Evolutionary conservation across 345 rosid genomes (phyloP), one percentile per base, ranked within the genome.

Genomic region (Syzygium jambos): DNA sequence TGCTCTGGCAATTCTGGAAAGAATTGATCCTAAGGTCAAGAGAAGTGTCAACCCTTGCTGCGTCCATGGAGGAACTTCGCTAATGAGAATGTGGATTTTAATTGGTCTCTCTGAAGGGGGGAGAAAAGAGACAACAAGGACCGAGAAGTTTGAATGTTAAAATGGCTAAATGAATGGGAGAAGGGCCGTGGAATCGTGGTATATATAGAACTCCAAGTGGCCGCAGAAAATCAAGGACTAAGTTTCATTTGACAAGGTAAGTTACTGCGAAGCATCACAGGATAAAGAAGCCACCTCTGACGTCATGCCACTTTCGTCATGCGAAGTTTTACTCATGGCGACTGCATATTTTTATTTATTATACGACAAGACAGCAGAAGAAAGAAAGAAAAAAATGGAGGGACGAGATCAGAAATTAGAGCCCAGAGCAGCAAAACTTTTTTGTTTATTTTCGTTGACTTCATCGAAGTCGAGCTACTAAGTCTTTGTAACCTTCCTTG

Each of bases 21-120:
- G 93, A 87, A 85, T 88, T 93, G 88, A 90, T 89, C 51, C 92
- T 94, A 90, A 96, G 96, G 82, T 94, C 93, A 34, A 96, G 96
- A 59, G 95, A 90, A 12, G 94, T 91, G 85, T 93, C 93, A 9
- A 88, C 85, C 23, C 65, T 57, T 86, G 17, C 9, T 25, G 84
- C 21, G n/a, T 56, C 80, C 52, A 46, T 19, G 30, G 86, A 38
- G 22, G 86, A 9, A 8, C 17, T 53, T 57, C 46, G 49, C 19
- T 30, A 7, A 52, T 22, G 86, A 25, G 61, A 15, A 16, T 11
- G 25, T 51, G 52, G 38, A 84, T 51, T 3, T 12, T 1, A 25
- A 49, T 5, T 5, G 2, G 54, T 84, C 2, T 51, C 22, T 49
- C 38, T 21, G 59, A 16, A 7, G 16, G 34, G 49, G 23, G 57